These are phyloP conservation scores for Coprinopsis strossmayeri DNA, from an alignment of 768 basidiomycete species.

Conservation along the genomic window DNA sequence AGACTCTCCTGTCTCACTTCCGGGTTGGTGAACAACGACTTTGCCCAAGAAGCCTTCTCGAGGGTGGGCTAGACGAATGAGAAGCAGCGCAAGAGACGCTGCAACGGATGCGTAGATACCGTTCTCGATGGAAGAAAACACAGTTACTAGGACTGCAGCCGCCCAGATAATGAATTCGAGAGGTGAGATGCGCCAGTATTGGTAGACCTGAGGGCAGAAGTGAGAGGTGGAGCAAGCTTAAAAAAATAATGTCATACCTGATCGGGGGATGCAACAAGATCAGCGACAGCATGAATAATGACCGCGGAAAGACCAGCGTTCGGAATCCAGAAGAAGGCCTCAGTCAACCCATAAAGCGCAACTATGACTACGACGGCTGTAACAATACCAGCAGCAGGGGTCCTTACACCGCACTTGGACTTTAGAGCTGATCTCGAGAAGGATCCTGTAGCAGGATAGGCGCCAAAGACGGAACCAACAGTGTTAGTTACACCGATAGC, in stretches of 20 bases:
- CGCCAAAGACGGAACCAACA: slow-evolving; percentile 81
- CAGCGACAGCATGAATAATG: slow-evolving; percentile 89
- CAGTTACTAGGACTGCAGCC: slow-evolving; percentile 81
- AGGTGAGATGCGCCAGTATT: slow-evolving; percentile 92
- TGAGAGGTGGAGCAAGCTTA: not conserved
- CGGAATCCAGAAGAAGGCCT: slow-evolving; percentile 89
- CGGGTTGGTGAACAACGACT: slow-evolving; percentile 43
- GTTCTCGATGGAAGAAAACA: slow-evolving; percentile 92
- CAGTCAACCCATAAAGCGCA: slow-evolving; percentile 90
- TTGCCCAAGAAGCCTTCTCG: slow-evolving; percentile 89
- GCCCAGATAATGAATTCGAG: slow-evolving; percentile 87
- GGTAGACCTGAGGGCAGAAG: slow-evolving; percentile 51
- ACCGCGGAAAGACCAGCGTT: slow-evolving; percentile 80
- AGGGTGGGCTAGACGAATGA: slow-evolving; percentile 83
- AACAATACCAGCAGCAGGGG: slow-evolving; percentile 82
- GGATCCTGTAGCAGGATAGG: slow-evolving; percentile 95
- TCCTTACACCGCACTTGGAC: slow-evolving; percentile 95
- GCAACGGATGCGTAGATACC: slow-evolving; percentile 85
- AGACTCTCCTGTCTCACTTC: slow-evolving; percentile 26
- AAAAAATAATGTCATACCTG: slow-evolving; percentile 28
- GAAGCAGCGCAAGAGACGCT: slow-evolving; percentile 72
- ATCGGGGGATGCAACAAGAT: slow-evolving; percentile 79
- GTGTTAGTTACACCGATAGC: slow-evolving; percentile 98
- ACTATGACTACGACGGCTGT: slow-evolving; percentile 87
- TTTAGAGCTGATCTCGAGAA: slow-evolving; percentile 98